A percentile compares a stretch with the other conserved stretches of the same genome.
Conservation (phyloP, 2,329 filamentous ascomycete genomes). For the Ophiostoma montium region DNA sequence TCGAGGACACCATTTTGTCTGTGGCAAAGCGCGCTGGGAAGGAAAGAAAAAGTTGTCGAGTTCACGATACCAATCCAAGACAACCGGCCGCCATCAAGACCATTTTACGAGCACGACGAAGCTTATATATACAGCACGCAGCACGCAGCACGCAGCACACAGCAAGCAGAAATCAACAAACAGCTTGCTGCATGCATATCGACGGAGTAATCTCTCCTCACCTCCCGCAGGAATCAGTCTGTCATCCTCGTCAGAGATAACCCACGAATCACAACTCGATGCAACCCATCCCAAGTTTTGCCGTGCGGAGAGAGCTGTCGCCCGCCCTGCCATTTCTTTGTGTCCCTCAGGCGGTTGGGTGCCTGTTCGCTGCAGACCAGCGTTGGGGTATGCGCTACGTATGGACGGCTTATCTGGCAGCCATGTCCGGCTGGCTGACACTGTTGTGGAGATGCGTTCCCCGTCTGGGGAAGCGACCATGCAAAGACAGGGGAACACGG, state of each 20-base stretch:
- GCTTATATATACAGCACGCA: neutral
- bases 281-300: neutral
- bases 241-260: neutral
- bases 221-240: too few species aligned
- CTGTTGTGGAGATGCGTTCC: too few species aligned
- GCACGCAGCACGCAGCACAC: too few species aligned
- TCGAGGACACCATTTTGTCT: slow-evolving; percentile 6
- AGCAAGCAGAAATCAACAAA: too few species aligned
- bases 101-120: neutral
- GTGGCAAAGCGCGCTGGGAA: neutral
- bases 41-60: too few species aligned
- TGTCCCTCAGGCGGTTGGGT: neutral
- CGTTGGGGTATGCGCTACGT: too few species aligned
- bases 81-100: too few species aligned
- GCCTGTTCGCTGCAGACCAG: neutral
- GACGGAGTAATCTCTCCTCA: neutral
- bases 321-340: neutral
- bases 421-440: too few species aligned
- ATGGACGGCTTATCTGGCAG: too few species aligned
- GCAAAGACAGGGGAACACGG: neutral
- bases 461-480: neutral
- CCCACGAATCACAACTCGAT: neutral
- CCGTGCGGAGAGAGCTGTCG: neutral
- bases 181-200: too few species aligned
- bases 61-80: too few species aligned